Base-by-base conservation (phyloP, 2,329 filamentous ascomycete species). In the Emericellopsis cladophorae region DNA sequence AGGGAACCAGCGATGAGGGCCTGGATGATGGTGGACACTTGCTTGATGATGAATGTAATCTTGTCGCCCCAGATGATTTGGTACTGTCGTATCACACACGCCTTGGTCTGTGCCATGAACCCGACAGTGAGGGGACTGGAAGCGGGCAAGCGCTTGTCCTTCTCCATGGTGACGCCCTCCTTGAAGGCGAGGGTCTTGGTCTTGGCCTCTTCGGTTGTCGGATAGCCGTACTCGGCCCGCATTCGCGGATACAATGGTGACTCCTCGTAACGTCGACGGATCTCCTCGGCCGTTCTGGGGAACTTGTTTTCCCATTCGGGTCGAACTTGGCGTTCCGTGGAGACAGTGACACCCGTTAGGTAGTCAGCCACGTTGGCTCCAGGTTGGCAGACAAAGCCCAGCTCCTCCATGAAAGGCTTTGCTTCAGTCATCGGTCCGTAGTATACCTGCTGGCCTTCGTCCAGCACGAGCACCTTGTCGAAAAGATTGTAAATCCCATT, bases 401-500 rank as follows among this genome's bases (percentile, higher is more conserved):
- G 58, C 0, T 64, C 56, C 50, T 82, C 76, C 68, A 84, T 79
- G 49, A 79, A 84, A 0, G 74, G 72, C 5, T 66, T 59, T 0
- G 80, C 80, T 44, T 78, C 63, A 6, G 65, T 57, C 47, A 67
- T 61, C 0, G 77, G 68, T 0, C 80, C 80, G 46, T 80, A 83
- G 59, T 71, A 84, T 36, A 82, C 67, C 48, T 84, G 56, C 45
- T 76, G 74, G 37, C 80, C 80, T 43, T 76, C 70, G 37, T 84
- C 78, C 4, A 84, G 66, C 8, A 84, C 70, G 0, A 84, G 63
- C 0, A 83, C 78, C 51, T 84, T 84, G 53, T 84, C 79, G 52
- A 84, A 84, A 0, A 79, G 65, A 22, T 81, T 64, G 53, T 81
- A 83, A 44, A 84, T 83, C 21, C 72, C 76, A 42, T 84, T 81